Base-by-base conservation (phyloP, 306 rosid species). In the Acacia acuminata region DNA sequence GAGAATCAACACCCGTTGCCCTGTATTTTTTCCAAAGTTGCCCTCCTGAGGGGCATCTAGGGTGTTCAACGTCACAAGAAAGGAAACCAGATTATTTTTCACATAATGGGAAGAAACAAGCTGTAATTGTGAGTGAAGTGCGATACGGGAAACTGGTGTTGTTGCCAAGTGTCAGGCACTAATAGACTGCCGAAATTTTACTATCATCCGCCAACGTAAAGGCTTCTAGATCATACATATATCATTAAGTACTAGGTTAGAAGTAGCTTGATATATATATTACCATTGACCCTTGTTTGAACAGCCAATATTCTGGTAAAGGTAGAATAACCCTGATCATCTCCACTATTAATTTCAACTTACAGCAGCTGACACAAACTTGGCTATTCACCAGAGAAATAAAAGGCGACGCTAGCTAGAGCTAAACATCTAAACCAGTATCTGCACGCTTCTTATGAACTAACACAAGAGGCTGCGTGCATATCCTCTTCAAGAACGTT, bases 401-500 rank as follows among this genome's bases (percentile, higher is more conserved):
- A 20, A 76, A 83, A 40, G 65, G 27, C 47, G 25, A 0, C 60
- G 53, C 22, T 0, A 47, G 53, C 64, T 77, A 70, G 20, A 61
- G 36, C 74, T 7, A 3, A 47, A 56, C 51, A 38, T 70, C 43
- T 43, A 20, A 77, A 77, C 61, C 32, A 73, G 74, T 30, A 17
- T 22, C 30, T 24, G 56, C 48, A 68, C 11, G 61, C 47, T 22
- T 70, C 53, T n/a, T 42, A 22, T 43, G 22, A 34, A 47, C 82
- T 77, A 86, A 77, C 90, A 85, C 76, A 85, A 83, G 83, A 89
- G 85, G 88, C 89, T 82, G 74, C 42, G 42, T 38, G 42, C 78
- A 81, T 85, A 88, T 85, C 74, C 73, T 80, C 88, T 88, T 90
- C 87, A 87, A 88, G 65, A 92, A 89, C 20, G 85, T 83, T 17